Percentiles rank a stretch among this genome's conserved stretches.
These are phyloP conservation scores for Malus hybrid DNA, from an alignment of 331 rosid genomes.

Conservation along the genomic window DNA sequence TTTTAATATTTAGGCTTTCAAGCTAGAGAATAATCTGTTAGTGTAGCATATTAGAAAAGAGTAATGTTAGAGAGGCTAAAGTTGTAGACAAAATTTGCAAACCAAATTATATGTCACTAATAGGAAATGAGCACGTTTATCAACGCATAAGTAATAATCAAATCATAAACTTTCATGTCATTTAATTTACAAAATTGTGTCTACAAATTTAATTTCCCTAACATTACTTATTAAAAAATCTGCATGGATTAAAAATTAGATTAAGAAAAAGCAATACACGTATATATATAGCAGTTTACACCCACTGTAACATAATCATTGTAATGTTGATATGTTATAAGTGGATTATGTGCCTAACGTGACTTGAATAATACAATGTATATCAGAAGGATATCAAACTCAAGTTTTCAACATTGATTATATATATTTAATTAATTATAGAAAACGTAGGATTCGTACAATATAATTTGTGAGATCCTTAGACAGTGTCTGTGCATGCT, in stretches of 20 bases:
- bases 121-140: too few relatives aligned
- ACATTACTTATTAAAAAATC: conserved; percentile 17
- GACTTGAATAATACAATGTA: conserved; percentile 43
- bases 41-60: too few relatives aligned
- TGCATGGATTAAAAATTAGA: conserved; percentile 31
- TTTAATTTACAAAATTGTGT: too few relatives aligned
- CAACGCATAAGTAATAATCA: too few relatives aligned
- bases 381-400: conserved; percentile 19
- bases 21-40: too few relatives aligned
- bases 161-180: too few relatives aligned
- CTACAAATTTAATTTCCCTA: too few relatives aligned
- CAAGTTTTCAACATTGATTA: neutral
- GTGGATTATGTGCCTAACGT: conserved; percentile 50
- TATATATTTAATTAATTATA: conserved; percentile 9
- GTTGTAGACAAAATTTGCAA: too few relatives aligned
- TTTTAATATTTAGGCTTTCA: too few relatives aligned
- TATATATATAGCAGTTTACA: too few relatives aligned
- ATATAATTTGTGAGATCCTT: neutral
- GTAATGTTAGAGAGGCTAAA: too few relatives aligned
- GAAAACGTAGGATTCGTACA: neutral
- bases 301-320: conserved; percentile 34
- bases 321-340: conserved; percentile 45
- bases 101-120: too few relatives aligned
- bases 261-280: conserved; percentile 10
- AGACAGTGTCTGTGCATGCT: neutral